These are phyloP conservation scores for Colletotrichum incanum DNA, from an alignment of 2,329 filamentous ascomycete genomes.

Conservation along the genomic window DNA sequence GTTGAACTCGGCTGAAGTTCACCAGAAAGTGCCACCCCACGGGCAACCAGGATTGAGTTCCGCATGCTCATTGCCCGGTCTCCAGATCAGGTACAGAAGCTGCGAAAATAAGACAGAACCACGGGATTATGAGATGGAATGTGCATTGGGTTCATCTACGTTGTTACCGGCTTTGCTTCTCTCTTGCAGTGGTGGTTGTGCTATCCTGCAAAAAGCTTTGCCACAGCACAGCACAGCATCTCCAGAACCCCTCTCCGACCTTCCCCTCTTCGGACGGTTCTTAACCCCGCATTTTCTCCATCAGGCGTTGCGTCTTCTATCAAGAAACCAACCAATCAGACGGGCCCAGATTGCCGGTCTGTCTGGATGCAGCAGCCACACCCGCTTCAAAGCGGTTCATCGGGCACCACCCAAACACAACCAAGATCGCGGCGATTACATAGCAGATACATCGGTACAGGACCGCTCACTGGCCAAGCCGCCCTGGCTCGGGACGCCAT, in stretches of 20 bases:
- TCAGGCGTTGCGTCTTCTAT: conserved; percentile 21
- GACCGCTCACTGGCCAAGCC: not conserved
- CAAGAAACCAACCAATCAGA: conserved; percentile 27
- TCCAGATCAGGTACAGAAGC: not conserved
- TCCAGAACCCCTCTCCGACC: conserved; percentile 9
- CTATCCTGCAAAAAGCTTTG: not conserved
- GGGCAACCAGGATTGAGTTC: conserved; percentile 1
- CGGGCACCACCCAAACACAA: conserved; percentile 17
- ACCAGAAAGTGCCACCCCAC: not conserved
- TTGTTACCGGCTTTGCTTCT: not conserved
- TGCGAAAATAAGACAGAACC: too few species aligned
- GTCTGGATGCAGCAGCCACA: conserved; percentile 31
- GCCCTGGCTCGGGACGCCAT: conserved; percentile 16
- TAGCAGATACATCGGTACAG: not conserved
- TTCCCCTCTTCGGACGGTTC: conserved; percentile 19
- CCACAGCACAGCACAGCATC: not conserved
- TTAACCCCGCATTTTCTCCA: conserved; percentile 42
- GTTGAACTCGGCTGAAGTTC: conserved; percentile 33
- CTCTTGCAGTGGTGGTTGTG: not conserved
- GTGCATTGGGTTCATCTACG: not conserved
- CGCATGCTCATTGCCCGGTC: conserved; percentile 4
- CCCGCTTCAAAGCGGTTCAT: conserved; percentile 38
- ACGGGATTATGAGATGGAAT: not conserved
- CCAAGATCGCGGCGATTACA: not conserved
- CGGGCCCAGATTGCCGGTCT: not conserved